phyloP scores from a whole-genome alignment of 257 asterid species.

The Euphrasia confusa region DNA sequence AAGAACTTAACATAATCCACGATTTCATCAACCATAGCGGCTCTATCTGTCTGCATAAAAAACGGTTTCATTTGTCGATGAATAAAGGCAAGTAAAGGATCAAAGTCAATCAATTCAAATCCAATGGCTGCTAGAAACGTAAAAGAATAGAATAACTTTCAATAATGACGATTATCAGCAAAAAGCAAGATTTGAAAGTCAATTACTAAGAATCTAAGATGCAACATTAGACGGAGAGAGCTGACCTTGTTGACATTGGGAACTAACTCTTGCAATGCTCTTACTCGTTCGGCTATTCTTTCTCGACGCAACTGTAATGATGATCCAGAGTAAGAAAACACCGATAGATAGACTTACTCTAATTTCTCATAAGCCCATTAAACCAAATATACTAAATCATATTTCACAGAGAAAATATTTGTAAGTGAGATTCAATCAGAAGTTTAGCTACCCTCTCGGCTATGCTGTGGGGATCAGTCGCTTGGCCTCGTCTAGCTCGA shows the following conservation, averaged over 20 bases:
- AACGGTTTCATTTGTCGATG: constrained; percentile 11
- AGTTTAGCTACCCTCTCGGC: constrained; percentile 79
- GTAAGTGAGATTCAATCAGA: background rate
- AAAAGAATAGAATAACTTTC: constrained; percentile 8
- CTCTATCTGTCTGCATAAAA: constrained; percentile 78
- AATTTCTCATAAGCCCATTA: background rate
- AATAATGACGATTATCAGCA: constrained; percentile 11
- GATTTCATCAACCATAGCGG: constrained; percentile 92
- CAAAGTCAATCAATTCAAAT: constrained; percentile 17
- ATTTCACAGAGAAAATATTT: too few species aligned
- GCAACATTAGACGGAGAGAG: background rate
- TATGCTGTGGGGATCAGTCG: constrained; percentile 99
- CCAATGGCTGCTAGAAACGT: background rate
- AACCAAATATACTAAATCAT: background rate
- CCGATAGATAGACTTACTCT: background rate
- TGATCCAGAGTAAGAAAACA: constrained; percentile 8
- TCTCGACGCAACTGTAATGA: constrained; percentile 76
- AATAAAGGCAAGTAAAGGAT: constrained; percentile 17
- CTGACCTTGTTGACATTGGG: constrained; percentile 95
- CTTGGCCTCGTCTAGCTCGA: constrained; percentile 97
- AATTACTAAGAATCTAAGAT: background rate
- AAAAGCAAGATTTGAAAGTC: background rate
- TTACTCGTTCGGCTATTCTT: constrained; percentile 90
- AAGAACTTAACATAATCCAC: constrained; percentile 95
- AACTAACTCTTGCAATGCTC: constrained; percentile 96